phyloP scores from a whole-genome alignment of 139 green algal genomes.

The Cymbomonas tetramitiformis region DNA sequence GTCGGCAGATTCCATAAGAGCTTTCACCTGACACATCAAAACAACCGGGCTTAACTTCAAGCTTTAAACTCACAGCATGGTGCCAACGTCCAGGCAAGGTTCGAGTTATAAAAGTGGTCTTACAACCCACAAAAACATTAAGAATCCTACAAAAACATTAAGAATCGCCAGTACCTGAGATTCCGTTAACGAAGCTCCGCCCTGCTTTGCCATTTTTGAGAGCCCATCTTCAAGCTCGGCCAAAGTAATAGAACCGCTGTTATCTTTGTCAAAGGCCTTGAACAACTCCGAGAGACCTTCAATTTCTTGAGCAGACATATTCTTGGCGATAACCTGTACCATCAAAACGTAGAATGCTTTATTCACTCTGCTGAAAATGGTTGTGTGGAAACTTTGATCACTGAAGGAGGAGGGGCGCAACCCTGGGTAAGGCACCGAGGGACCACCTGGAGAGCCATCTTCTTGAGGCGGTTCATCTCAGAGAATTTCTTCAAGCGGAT shows the following conservation, averaged over 20 bases:
- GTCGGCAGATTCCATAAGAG: slow-evolving; percentile 57
- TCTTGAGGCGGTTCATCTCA: slow-evolving; percentile 91
- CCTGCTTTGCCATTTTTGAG: slow-evolving; percentile 18
- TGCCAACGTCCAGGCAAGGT: too few species aligned
- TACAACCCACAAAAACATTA: too few species aligned
- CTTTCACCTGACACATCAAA: slow-evolving; percentile 55
- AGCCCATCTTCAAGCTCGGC: slow-evolving; percentile 39
- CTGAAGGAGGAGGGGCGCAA: too few species aligned
- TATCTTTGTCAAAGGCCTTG: slow-evolving; percentile 38
- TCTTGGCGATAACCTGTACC: slow-evolving; percentile 44
- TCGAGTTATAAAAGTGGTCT: too few species aligned
- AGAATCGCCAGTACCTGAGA: too few species aligned
- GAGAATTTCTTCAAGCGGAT: slow-evolving; percentile 75
- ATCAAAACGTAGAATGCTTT: too few species aligned
- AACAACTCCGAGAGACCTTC: slow-evolving; percentile 43
- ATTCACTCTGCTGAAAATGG: too few species aligned
- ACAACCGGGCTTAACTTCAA: too few species aligned
- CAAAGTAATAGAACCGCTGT: slow-evolving; percentile 40
- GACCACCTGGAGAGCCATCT: slow-evolving; percentile 82
- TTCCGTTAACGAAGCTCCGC: slow-evolving; percentile 12
- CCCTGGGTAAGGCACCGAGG: too few species aligned
- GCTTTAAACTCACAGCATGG: too few species aligned
- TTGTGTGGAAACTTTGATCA: too few species aligned
- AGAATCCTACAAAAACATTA: too few species aligned
- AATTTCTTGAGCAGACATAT: slow-evolving; percentile 37